Evolutionary conservation across 2,329 filamentous ascomycete genomes (phyloP).

Genomic region (Fusarium fujikuroi): DNA sequence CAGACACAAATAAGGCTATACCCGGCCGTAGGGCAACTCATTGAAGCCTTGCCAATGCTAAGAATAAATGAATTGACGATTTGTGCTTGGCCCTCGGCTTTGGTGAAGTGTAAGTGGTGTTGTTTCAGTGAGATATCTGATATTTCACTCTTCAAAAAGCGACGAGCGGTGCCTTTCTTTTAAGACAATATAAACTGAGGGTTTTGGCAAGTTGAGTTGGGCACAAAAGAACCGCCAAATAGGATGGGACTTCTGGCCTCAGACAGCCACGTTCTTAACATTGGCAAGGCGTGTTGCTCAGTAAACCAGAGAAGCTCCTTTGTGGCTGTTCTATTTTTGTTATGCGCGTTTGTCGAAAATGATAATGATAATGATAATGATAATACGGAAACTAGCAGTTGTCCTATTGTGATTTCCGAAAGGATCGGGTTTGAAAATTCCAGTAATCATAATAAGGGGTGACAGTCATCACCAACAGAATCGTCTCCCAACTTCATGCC

Average conservation of each 20-base stretch:
- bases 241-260: neutral
- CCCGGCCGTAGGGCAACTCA: neutral
- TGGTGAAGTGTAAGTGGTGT: neutral
- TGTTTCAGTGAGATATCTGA: neutral
- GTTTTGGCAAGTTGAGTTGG: neutral
- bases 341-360: neutral
- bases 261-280: neutral
- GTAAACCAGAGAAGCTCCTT: neutral
- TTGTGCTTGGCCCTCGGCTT: neutral
- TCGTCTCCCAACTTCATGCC: neutral
- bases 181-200: neutral
- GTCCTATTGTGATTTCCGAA: neutral
- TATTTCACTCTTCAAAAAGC: neutral
- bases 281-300: neutral
- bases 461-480: neutral
- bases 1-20: neutral
- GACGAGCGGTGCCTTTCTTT: neutral
- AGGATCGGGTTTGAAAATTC: slow-evolving; percentile 6
- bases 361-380: neutral
- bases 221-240: neutral
- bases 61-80: neutral
- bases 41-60: neutral
- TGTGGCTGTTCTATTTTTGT: neutral
- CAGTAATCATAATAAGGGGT: neutral
- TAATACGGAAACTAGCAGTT: neutral